Evolutionary conservation across 495 filamentous ascomycete species (phyloP).

Genomic region (Letharia lupina): DNA sequence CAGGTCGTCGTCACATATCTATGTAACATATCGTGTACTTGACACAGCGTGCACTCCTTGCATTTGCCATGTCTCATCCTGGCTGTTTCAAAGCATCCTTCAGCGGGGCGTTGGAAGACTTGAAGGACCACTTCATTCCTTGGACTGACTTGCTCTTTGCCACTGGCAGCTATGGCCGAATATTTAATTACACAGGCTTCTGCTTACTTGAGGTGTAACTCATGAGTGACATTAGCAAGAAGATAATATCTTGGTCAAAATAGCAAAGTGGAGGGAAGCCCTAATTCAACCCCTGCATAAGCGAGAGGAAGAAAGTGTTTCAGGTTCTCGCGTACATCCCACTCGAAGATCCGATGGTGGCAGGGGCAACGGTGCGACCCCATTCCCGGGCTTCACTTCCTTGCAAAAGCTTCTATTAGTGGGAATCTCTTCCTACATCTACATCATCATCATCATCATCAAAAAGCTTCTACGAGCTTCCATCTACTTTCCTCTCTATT

Average conservation of each 20-base stretch:
- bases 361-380: not conserved
- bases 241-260: too few species aligned
- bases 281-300: constrained; percentile 8
- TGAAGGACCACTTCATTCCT: not conserved
- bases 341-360: constrained; percentile 1
- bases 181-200: not conserved
- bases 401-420: constrained; percentile 3
- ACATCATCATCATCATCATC: not conserved
- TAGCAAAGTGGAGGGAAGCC: not conserved
- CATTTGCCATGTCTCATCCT: constrained; percentile 10
- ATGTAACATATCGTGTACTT: not conserved
- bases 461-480: too few species aligned
- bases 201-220: too few species aligned
- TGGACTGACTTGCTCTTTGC: not conserved
- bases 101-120: constrained; percentile 6
- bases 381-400: constrained; percentile 1
- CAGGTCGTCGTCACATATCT: constrained; percentile 15
- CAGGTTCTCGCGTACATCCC: constrained; percentile 8
- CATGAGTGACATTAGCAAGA: too few species aligned
- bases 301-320: constrained; percentile 9
- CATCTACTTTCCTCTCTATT: not conserved
- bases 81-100: constrained; percentile 1
- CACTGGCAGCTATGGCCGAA: not conserved
- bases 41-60: constrained; percentile 8
- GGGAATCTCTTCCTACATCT: not conserved